Base-by-base conservation (phyloP, 2,329 filamentous ascomycete genomes). In the Didymella segeticola region DNA sequence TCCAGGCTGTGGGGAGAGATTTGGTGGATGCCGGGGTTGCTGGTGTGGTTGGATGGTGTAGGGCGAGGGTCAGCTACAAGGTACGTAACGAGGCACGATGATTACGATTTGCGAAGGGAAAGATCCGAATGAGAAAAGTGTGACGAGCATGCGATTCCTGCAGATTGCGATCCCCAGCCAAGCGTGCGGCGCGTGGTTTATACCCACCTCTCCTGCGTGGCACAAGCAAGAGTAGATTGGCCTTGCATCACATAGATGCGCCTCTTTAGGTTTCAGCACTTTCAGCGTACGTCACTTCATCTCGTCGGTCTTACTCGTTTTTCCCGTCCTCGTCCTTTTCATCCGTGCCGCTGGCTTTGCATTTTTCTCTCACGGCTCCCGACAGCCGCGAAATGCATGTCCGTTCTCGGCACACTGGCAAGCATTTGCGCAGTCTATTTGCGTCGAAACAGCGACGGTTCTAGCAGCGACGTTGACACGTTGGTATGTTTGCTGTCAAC, bases 11-110 rank as follows among this genome's bases (percentile, higher is more conserved):
- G 2, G 68, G 65, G 6, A 66, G 67, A 31, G 75, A 76, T 60
- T 52, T 77, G 56, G 68, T 66, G 12, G 48, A 56, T 19, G 65
- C 67, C 30, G 75, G 70, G 12, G 69, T 68, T 41, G 71, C 68
- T 10, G 58, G 57, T 43, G 52, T 72, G 10, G 58, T 67, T 29
- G 74, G 74, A 1, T 72, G 68, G 67, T 74, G 67, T 56, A 52
- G 63, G 47, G 66, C 72, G 31, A 60, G 66, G 53, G 68, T 76
- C 6, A 73, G 69, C 43, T 77, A 77, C 53, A 76, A 76, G 62
- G 71, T 75, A 10, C 63, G 73, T 54, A 68, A 67, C 49, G 73
- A 75, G 53, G 43, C 33, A 36, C 41, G 56, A 12, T 64, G 54
- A 66, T 20, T 8, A 5, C 34, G 23, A 20, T 23, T 7, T 23